These are phyloP conservation scores for Xylariaceae sp. DNA, from an alignment of 2,329 filamentous ascomycete genomes.

Conservation along the genomic window DNA sequence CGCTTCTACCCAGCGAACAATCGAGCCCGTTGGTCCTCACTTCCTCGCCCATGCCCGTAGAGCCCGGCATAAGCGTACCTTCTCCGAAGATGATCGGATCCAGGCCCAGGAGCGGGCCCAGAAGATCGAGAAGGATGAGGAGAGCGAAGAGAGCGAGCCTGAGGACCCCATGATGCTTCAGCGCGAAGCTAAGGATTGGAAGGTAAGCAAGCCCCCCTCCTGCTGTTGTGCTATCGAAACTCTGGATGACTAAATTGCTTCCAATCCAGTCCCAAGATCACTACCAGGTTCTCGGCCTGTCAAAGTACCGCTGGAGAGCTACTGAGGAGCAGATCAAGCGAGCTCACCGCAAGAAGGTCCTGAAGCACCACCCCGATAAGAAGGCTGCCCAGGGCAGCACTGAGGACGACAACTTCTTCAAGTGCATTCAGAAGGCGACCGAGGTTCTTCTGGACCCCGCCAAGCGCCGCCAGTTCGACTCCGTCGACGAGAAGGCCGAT, in stretches of 20 bases:
- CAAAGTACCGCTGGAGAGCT: constrained; percentile 86
- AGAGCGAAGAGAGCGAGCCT: constrained; percentile 84
- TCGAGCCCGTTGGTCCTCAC: constrained; percentile 95
- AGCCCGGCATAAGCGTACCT: constrained; percentile 93
- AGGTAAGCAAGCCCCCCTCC: constrained; percentile 52
- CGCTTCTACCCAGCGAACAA: constrained; percentile 71
- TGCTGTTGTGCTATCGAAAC: neutral
- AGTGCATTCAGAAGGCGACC: constrained; percentile 98
- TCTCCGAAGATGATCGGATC: constrained; percentile 96
- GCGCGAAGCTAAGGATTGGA: constrained; percentile 98
- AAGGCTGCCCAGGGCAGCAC: constrained; percentile 82
- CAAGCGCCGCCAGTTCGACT: constrained; percentile 93
- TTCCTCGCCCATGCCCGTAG: constrained; percentile 96
- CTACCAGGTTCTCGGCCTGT: constrained; percentile 90
- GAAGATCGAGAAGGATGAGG: constrained; percentile 89
- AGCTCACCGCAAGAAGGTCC: constrained; percentile 98
- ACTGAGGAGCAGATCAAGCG: constrained; percentile 98
- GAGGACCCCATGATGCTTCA: constrained; percentile 91
- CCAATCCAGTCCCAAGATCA: constrained; percentile 76
- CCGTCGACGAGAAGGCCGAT: constrained; percentile 88
- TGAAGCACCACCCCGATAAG: constrained; percentile 98
- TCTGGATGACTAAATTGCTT: constrained; percentile 6
- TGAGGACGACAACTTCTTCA: constrained; percentile 99
- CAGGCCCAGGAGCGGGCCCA: constrained; percentile 92
- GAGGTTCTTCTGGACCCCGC: constrained; percentile 88